A percentile compares a stretch with the other conserved stretches of the same genome.
Evolutionary conservation across 192 early-diverging fungal species (phyloP).

Genomic region (Linnemannia elongata): DNA sequence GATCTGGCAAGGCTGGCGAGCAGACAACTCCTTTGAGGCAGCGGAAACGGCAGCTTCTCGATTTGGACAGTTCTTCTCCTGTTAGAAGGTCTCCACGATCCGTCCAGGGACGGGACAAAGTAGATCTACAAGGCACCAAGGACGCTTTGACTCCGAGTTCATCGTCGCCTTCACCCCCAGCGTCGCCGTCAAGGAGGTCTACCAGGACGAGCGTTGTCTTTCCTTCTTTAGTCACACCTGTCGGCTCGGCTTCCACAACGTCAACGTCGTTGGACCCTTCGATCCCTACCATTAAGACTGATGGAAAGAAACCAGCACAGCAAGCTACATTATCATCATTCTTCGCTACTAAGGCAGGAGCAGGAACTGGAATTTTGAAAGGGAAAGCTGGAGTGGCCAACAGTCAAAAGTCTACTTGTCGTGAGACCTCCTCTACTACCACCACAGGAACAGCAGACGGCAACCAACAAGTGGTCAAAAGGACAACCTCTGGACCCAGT

Average conservation of each 20-base stretch:
- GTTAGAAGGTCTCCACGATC: not conserved
- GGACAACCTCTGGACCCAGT: not conserved
- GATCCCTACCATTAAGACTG: not conserved
- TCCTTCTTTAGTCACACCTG: not conserved
- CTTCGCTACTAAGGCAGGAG: conserved; percentile 20
- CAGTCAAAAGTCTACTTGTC: not conserved
- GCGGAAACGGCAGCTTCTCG: not conserved
- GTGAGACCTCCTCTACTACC: not conserved
- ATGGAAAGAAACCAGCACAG: conserved; percentile 12
- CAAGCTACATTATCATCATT: conserved; percentile 36
- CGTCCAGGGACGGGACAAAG: not conserved
- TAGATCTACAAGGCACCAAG: not conserved
- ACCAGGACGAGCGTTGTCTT: conserved; percentile 7
- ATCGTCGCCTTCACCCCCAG: conserved; percentile 11
- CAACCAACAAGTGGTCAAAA: not conserved
- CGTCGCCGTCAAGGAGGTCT: conserved; percentile 17
- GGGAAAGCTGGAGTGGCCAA: not conserved
- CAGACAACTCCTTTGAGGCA: not conserved
- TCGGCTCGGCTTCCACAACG: not conserved
- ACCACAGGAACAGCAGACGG: not conserved
- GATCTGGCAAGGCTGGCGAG: not conserved
- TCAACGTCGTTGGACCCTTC: not conserved
- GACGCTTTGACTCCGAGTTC: not conserved
- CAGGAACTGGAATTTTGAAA: conserved; percentile 48
- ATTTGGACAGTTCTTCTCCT: not conserved